Evolutionary conservation across 495 filamentous ascomycete genomes (phyloP).

Genomic region (Penicillium canescens): DNA sequence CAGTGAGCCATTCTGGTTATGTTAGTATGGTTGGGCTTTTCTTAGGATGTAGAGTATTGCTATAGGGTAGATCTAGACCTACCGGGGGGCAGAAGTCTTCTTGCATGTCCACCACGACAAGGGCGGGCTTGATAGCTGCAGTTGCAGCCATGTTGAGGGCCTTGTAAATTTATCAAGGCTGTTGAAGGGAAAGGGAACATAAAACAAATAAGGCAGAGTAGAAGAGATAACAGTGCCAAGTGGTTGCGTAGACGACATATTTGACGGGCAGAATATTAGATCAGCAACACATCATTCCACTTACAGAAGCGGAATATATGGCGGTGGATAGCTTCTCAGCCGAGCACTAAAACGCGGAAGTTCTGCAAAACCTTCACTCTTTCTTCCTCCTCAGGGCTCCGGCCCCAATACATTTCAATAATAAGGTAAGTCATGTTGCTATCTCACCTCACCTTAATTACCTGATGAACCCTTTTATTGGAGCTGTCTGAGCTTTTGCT

Average conservation of each 20-base stretch:
- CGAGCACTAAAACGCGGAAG: constrained; percentile 23
- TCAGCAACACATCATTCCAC: too few species aligned
- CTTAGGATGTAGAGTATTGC: too few species aligned
- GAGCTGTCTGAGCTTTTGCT: constrained; percentile 88
- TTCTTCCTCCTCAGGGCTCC: constrained; percentile 36
- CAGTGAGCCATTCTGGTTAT: constrained; percentile 71
- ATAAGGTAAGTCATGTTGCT: constrained; percentile 34
- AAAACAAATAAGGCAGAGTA: background rate
- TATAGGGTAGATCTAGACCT: constrained; percentile 3
- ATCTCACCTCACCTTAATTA: background rate
- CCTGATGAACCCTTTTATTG: constrained; percentile 80
- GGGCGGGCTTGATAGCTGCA: constrained; percentile 35
- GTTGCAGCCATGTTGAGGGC: constrained; percentile 10
- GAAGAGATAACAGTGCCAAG: background rate
- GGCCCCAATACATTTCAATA: constrained; percentile 31
- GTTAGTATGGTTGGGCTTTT: constrained; percentile 7
- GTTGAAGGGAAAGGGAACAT: background rate
- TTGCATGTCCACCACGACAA: constrained; percentile 86
- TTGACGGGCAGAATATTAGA: constrained; percentile 2
- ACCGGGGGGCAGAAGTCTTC: constrained; percentile 96
- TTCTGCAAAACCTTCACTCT: constrained; percentile 16
- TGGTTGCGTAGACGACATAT: background rate
- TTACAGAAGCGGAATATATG: background rate
- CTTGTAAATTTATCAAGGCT: background rate
- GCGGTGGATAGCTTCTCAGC: constrained; percentile 20